These are phyloP conservation scores for Vaccinium macrocarpon DNA, from an alignment of 148 eudicot genomes.

Conservation along the genomic window DNA sequence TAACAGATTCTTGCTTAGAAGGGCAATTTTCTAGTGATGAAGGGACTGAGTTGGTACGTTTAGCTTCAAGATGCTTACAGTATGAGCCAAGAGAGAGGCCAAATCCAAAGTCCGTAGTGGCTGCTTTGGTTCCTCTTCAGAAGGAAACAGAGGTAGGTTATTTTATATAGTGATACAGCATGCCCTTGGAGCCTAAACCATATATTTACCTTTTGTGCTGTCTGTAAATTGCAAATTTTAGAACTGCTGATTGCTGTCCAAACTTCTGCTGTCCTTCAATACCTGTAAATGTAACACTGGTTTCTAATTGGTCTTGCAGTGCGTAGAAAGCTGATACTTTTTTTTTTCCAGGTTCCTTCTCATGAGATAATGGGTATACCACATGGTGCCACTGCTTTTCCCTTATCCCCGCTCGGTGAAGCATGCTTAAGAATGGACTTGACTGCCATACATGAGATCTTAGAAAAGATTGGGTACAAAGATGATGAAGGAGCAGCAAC, in stretches of 20 bases:
- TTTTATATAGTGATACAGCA: neutral
- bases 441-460: conserved; percentile 83
- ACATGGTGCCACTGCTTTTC: conserved; percentile 50
- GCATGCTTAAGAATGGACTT: conserved; percentile 85
- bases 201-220: neutral
- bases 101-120: conserved; percentile 68
- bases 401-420: conserved; percentile 77
- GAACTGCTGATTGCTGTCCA: neutral
- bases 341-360: conserved; percentile 68
- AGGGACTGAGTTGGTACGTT: conserved; percentile 80
- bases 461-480: conserved; percentile 78
- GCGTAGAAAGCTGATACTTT: conserved; percentile 2
- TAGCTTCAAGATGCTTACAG: conserved; percentile 88
- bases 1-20: conserved; percentile 93
- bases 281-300: neutral
- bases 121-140: conserved; percentile 86
- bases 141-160: conserved; percentile 73
- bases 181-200: neutral
- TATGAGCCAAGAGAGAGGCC: conserved; percentile 96
- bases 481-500: conserved; percentile 98
- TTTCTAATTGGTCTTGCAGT: neutral
- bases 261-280: neutral
- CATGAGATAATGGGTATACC: conserved; percentile 79
- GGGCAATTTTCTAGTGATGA: conserved; percentile 85
- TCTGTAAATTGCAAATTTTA: neutral